Conservation (phyloP, 208 protist species). For the Trypanosoma vivax region DNA sequence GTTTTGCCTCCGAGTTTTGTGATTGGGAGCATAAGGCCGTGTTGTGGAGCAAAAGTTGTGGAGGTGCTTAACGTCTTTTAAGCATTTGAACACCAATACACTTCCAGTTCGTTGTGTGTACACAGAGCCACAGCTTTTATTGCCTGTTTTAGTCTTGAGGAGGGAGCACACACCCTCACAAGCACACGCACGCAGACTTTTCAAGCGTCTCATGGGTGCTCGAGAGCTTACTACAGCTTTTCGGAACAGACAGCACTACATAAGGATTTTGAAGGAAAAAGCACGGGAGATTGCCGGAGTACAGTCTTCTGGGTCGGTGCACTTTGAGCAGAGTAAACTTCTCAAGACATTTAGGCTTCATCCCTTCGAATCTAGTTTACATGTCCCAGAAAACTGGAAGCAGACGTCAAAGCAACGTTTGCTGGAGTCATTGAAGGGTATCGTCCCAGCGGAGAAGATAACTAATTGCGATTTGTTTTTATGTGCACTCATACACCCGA, state of each 20-base stretch:
- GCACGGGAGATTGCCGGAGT: constrained; percentile 3
- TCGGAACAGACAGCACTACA: constrained; percentile 24
- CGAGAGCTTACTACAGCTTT: not conserved
- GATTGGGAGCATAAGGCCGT: too few species aligned
- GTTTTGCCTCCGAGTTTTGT: not conserved
- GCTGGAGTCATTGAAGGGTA: constrained; percentile 24
- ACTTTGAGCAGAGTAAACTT: not conserved
- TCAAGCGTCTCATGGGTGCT: constrained; percentile 7
- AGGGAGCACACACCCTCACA: too few species aligned
- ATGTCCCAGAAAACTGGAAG: constrained; percentile 17
- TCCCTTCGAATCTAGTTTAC: constrained; percentile 7
- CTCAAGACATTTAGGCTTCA: not conserved
- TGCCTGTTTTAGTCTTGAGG: not conserved
- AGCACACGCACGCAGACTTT: too few species aligned
- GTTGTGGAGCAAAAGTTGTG: not conserved
- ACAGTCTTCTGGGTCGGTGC: not conserved
- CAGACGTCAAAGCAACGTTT: constrained; percentile 19
- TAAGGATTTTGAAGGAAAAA: constrained; percentile 17
- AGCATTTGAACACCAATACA: too few species aligned
- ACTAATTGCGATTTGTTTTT: constrained; percentile 49
- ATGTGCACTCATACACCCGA: constrained; percentile 71
- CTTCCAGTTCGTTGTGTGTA: too few species aligned
- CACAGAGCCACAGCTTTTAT: not conserved
- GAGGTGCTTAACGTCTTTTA: not conserved
- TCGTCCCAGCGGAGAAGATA: constrained; percentile 29